Base-by-base conservation (phyloP, 495 filamentous ascomycete species). In the Aspergillus sclerotioniger region DNA sequence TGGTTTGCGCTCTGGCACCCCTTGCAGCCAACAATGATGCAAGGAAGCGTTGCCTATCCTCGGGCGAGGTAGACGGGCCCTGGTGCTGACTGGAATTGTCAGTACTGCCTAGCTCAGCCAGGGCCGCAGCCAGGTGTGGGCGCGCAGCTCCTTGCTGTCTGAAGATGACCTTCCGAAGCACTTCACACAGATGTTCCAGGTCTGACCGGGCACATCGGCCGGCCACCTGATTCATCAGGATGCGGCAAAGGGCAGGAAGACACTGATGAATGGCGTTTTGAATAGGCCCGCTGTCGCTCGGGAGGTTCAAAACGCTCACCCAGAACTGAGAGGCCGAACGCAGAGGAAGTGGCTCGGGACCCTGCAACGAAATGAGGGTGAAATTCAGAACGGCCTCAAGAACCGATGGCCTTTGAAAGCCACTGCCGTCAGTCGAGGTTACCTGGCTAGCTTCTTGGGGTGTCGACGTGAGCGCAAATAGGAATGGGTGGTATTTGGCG, bases 311-410 rank as follows among this genome's bases (percentile, higher is more conserved):
- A 13, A 77, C 63, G 59, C 81, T 67, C 62, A 90, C 85, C 92
- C 92, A 97, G 62, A 97, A 93, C 25, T 85, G 80, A 28, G 86
- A 84, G 0, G 92, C 87, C 5, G 90, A 84, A 37, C 81, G 83
- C 68, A 96, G 93, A 1, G 91, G 89, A 32, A 97, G 77, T 0
- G 88, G 83, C 35, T 97, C 92, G 3, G 80, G 82, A 8, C 86
- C 86, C 37, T 81, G 76, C 17, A 98, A 72, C 35, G 89, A 83
- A 58, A 86, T 78, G 37, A 96, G 80, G 1, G 84, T 82, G 67
- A 96, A 96, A 29, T 87, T 72, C 65, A 96, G 85, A n/a, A 94
- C 77, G 56, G 82, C 82, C 58, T 87, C 83, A 17, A 90, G 75
- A 17, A 83, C 73, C 0, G 70, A 68, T 6, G 69, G 64, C 6